Base-by-base conservation (phyloP, 2,329 filamentous ascomycete species). In the Hirsutella minnesotensis region DNA sequence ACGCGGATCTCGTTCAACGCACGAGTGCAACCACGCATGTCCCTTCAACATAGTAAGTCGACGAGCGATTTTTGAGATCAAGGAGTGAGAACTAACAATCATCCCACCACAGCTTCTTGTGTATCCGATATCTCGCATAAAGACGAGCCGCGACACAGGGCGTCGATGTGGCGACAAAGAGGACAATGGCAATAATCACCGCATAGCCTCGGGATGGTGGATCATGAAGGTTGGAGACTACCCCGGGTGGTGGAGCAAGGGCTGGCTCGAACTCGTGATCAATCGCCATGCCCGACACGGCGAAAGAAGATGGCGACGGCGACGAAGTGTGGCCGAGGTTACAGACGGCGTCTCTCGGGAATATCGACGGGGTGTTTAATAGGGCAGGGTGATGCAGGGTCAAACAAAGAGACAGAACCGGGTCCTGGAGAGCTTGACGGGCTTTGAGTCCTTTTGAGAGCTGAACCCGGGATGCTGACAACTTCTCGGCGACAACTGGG, bases 31-130 rank as follows among this genome's bases (percentile, higher is more conserved):
- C 10, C 12, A 39, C 21, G 19, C 19, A 39, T 15, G 37, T 24
- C 37, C 37, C 37, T 39, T 10, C 12, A 18, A 3, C 10, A 29
- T 16, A 12, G 22, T 24, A 12, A 39, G 37, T n/a, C 10, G 37
- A 27, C 24, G 24, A 35, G 15, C 5, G 5, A 16, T n/a, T n/a
- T 8, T 31, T 31, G 9, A n/a, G 9, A 9, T 9, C 29, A n/a
- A n/a, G 29, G 9, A 31, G n/a, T 9, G n/a, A 27, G 12, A 27
- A 27, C 24, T 27, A 7, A 27, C 24, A 21, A 19, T 39, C 37
- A 39, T 39, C 37, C 37, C 37, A 39, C 37, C 37, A 39, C 21
- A 39, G 37, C 37, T 39, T 39, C 21, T 19, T 39, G 22, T 24
- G 37, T 12, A 39, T 19, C 16, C 13, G 5, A 15, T 19, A 19